Percentiles rank a stretch among this genome's conserved stretches.
Conservation (phyloP, 257 asterid genomes). For the Lithospermum erythrorhizon region DNA sequence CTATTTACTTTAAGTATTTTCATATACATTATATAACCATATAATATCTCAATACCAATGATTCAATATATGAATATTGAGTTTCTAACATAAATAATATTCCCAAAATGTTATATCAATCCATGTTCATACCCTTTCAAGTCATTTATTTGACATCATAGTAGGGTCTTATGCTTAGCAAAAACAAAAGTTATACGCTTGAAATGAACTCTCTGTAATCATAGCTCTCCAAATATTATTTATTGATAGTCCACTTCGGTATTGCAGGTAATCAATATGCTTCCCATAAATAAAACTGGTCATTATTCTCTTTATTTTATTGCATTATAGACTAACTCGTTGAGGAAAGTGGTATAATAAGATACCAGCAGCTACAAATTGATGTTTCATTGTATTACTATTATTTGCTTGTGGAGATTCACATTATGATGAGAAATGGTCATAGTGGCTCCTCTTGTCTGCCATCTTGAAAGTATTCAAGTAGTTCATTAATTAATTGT, state of each 20-base stretch:
- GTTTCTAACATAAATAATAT: no score
- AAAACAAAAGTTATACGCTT: conserved; percentile 12
- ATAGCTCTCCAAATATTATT: no score
- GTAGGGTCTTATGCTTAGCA: neutral
- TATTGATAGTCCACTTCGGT: conserved; percentile 1
- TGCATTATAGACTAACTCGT: conserved; percentile 15
- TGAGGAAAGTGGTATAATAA: conserved; percentile 22
- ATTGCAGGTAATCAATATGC: conserved; percentile 20
- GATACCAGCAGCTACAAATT: neutral
- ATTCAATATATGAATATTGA: no score
- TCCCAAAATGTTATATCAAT: no score
- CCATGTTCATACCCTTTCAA: no score
- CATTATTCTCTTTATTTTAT: neutral
- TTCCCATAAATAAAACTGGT: conserved; percentile 12
- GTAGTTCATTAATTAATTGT: no score
- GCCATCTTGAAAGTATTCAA: conserved; percentile 17
- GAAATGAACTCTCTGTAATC: neutral
- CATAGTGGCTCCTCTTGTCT: conserved; percentile 18
- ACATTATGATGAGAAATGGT: neutral
- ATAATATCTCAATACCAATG: no score
- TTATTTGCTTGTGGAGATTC: conserved; percentile 9
- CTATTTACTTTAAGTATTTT: no score
- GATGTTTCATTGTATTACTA: conserved; percentile 11
- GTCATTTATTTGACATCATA: no score
- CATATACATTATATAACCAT: no score